phyloP scores from a whole-genome alignment of 768 basidiomycete species.

The Clitopilus hobsonii region DNA sequence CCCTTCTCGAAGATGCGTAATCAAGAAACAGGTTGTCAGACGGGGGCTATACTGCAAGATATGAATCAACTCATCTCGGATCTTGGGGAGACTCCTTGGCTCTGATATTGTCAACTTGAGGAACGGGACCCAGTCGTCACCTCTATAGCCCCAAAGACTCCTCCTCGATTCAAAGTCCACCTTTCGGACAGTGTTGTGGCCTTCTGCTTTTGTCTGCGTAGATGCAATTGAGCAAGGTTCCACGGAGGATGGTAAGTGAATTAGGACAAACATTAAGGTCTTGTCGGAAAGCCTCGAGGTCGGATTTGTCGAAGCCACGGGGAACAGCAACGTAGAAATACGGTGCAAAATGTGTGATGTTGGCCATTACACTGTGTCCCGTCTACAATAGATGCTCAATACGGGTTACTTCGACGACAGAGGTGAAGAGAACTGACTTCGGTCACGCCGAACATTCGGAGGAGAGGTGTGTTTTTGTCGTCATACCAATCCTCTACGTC shows the following conservation, averaged over 20 bases:
- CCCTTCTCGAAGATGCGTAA: conserved; percentile 70
- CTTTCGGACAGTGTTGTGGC: conserved; percentile 35
- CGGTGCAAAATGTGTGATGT: conserved; percentile 78
- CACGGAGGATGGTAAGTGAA: too few relatives aligned
- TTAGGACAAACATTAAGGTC: conserved; percentile 71
- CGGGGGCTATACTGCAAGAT: too few relatives aligned
- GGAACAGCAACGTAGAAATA: conserved; percentile 93
- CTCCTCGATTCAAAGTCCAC: conserved; percentile 62
- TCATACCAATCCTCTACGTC: conserved; percentile 72
- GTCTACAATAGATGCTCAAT: conserved; percentile 33
- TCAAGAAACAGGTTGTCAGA: conserved; percentile 16
- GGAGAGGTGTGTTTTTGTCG: conserved; percentile 34
- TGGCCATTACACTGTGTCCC: conserved; percentile 86
- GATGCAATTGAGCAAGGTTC: conserved; percentile 1
- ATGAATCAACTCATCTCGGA: conserved; percentile 73
- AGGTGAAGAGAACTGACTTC: conserved; percentile 41
- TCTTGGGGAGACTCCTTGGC: conserved; percentile 75
- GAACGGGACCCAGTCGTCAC: conserved; percentile 76
- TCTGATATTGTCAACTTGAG: conserved; percentile 78
- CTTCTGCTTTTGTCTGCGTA: conserved; percentile 25
- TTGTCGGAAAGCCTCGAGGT: conserved; percentile 58
- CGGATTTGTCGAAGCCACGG: conserved; percentile 69
- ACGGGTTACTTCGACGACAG: background rate
- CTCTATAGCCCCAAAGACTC: conserved; percentile 84
- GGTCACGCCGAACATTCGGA: conserved; percentile 89